Base-by-base conservation (phyloP, 2,329 filamentous ascomycete species). In the Calonectria fujianensis region DNA sequence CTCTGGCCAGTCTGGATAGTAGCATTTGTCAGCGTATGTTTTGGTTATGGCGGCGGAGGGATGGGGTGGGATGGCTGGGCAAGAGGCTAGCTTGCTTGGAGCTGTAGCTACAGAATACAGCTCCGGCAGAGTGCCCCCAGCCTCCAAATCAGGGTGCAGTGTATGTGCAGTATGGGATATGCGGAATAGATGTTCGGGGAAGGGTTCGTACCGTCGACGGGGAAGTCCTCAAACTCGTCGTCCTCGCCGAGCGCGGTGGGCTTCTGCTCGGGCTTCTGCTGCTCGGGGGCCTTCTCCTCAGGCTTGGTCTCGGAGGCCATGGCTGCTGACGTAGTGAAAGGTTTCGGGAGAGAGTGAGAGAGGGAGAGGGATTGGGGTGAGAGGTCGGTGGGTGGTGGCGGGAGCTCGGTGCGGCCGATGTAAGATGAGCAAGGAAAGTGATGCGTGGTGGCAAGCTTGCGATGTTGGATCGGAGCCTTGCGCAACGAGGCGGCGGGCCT, bases 191-290 rank as follows among this genome's bases (percentile, higher is more conserved):
- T 6, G 4, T 7, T 0, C 29, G 3, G 35, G 13, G 13, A 41
- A 13, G 18, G 63, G 5, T 18, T 83, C 88, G 52, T 87, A 98
- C 97, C 96, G 87, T 99, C 96, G 72, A 98, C 94, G 32, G 97
- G 97, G 83, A 99, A 99, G 85, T 99, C 97, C 85, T 99, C 97
- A 82, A 99, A 99, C 88, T 99, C 97, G 85, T 99, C 97, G 83
- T 99, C 97, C 85, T 99, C 97, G 85, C 98, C 97, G 35, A 98
- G 90, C 73, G 94, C 91, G 41, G 93, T 80, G 82, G 92, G 79
- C 79, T 81, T 81, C 75, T 81, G 77, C 74, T 81, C 77, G 64
- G 76, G 69, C 75, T 82, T 81, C 59, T 78, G 74, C 59, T 78
- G 74, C 74, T 82, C 80, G 57, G 63, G 72, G 59, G 79, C 78